Evolutionary conservation across 2,329 filamentous ascomycete genomes (phyloP), one percentile per base, ranked within the genome.

Genomic region (Diaporthe sp.): DNA sequence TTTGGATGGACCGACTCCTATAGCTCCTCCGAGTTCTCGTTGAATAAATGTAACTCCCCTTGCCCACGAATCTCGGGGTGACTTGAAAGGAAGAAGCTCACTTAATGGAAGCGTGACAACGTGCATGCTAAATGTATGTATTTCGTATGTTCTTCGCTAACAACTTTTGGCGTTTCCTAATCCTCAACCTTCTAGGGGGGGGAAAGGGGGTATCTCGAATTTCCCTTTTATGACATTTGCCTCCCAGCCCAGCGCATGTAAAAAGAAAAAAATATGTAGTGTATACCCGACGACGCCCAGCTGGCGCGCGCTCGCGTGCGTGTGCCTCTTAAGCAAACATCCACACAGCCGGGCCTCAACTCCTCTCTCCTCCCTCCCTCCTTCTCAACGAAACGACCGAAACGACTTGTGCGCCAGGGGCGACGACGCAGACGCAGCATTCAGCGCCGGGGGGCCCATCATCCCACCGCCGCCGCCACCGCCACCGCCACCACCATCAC

Each of bases 381-480:
- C 19, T 7, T 59, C 37, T 85, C 80, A 88, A 65, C 87, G 84
- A 72, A 88, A 88, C 17, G 84, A 86, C 78, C 83, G 84, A 73
- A 86, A 83, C 13, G 85, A 85, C 80, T 88, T 88, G 77, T 86
- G 85, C 25, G 85, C 85, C 71, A 88, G 78, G 25, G 86, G 87
- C 68, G 86, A 88, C 53, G 82, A 79, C 8, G 76, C 79, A 44
- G 76, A 75, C 22, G 59, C 58, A 12, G 69, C 72, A 55, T 58
- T 42, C 25, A 82, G 78, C 37, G 78, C 78, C 19, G 81, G 78
- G 77, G 83, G 77, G 31, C 80, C 79, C 58, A 80, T 80, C 10
- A 42, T 51, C 10, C 34, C 22, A 4, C 55, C 70, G 2, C 37
- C 57, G 7, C 57, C 72, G 9, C 34, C 71, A 0, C 44, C 57